Percentiles rank a stretch among this genome's conserved stretches.
These are phyloP conservation scores for Penicillium sp. DNA, from an alignment of 2,329 filamentous ascomycete species.

Conservation along the genomic window DNA sequence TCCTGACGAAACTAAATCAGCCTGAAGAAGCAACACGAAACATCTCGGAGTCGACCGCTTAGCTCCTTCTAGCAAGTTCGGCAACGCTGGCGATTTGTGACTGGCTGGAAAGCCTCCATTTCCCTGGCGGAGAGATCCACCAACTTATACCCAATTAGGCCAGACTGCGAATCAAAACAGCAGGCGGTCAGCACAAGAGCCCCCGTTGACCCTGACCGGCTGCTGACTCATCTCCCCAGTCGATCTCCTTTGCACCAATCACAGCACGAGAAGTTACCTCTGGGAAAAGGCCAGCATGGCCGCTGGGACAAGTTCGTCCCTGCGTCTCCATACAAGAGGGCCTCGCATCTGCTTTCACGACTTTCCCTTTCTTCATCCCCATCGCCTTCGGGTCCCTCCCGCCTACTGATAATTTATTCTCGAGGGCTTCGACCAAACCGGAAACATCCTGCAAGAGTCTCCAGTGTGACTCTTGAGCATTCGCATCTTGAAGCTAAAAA, in stretches of 20 bases:
- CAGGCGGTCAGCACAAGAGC: slow-evolving; percentile 18
- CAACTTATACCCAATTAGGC: neutral
- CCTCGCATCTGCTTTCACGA: slow-evolving; percentile 15
- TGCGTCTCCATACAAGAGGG: slow-evolving; percentile 27
- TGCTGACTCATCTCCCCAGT: slow-evolving; percentile 25
- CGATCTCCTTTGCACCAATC: slow-evolving; percentile 28
- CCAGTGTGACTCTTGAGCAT: slow-evolving; percentile 9
- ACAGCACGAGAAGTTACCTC: slow-evolving; percentile 35
- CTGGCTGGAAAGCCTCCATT: slow-evolving; percentile 7
- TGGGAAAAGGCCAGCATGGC: slow-evolving; percentile 43
- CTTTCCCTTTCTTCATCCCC: slow-evolving; percentile 19
- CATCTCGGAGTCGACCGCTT: slow-evolving; percentile 4
- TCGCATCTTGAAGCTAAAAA: slow-evolving; percentile 8
- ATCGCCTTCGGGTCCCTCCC: slow-evolving; percentile 15
- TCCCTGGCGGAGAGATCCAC: slow-evolving; percentile 4
- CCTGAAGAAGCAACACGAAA: neutral
- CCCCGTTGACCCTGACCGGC: neutral
- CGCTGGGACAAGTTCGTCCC: slow-evolving; percentile 27
- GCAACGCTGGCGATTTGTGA: slow-evolving; percentile 16
- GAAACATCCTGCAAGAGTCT: slow-evolving; percentile 6
- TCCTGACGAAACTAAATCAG: slow-evolving; percentile 1
- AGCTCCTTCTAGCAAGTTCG: slow-evolving; percentile 30
- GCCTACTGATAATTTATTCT: slow-evolving; percentile 6
- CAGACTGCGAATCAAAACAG: neutral
- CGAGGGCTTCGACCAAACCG: slow-evolving; percentile 7